These are phyloP conservation scores for Pseudopyrenochaeta lycopersici DNA, from an alignment of 2,329 filamentous ascomycete species.

Conservation along the genomic window DNA sequence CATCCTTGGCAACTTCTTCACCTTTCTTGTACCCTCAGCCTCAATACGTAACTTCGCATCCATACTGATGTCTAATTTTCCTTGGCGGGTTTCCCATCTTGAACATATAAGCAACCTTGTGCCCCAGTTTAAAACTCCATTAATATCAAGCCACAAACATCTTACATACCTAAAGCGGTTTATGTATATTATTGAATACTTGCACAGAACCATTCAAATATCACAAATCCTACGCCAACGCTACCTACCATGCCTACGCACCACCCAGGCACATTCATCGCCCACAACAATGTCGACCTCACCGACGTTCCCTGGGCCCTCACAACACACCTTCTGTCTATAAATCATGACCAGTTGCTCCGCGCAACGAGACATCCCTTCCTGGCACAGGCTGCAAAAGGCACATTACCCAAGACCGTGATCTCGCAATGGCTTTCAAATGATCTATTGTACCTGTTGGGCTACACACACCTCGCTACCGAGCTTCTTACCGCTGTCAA, in stretches of 20 bases:
- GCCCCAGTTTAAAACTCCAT: neutral
- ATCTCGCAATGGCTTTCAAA: constrained; percentile 48
- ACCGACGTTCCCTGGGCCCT: constrained; percentile 36
- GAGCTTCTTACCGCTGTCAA: constrained; percentile 29
- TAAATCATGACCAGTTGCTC: constrained; percentile 36
- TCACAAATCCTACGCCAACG: constrained; percentile 20
- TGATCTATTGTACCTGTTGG: constrained; percentile 41
- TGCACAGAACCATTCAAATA: constrained; percentile 21
- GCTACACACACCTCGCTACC: constrained; percentile 13
- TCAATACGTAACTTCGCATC: constrained; percentile 14
- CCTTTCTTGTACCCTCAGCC: constrained; percentile 13
- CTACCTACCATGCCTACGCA: constrained; percentile 20
- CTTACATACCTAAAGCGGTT: neutral
- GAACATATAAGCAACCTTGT: constrained; percentile 12
- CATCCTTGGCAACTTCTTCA: constrained; percentile 14
- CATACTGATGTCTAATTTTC: constrained; percentile 3
- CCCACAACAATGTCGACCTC: constrained; percentile 21
- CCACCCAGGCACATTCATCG: constrained; percentile 28
- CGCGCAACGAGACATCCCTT: constrained; percentile 43
- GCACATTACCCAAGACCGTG: constrained; percentile 37
- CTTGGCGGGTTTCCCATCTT: constrained; percentile 9
- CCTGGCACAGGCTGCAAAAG: constrained; percentile 39
- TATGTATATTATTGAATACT: constrained; percentile 26
- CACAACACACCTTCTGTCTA: constrained; percentile 41
- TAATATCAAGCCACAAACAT: neutral